These are phyloP conservation scores for Chaetoscypha palmicola DNA, from an alignment of 2,329 filamentous ascomycete genomes.

Conservation along the genomic window DNA sequence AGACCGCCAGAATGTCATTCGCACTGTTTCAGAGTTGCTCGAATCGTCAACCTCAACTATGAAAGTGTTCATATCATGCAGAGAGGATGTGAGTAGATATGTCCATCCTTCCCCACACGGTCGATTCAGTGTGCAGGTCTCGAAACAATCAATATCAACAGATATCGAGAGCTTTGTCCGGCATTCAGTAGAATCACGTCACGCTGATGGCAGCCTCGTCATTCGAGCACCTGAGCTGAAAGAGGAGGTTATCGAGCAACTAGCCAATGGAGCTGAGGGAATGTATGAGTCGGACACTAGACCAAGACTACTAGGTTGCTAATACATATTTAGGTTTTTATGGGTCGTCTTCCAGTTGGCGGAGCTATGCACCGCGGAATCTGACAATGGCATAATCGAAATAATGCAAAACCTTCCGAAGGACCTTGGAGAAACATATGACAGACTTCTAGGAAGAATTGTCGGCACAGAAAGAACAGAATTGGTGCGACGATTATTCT, in stretches of 20 bases:
- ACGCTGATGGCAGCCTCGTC: neutral
- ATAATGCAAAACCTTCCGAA: conserved; percentile 10
- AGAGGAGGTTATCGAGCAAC: neutral
- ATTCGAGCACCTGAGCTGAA: neutral
- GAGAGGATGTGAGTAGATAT: neutral
- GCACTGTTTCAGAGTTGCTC: neutral
- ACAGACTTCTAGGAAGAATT: conserved; percentile 11
- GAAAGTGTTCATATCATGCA: neutral
- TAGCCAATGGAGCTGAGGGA: neutral
- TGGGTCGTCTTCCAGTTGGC: conserved; percentile 16
- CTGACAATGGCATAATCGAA: conserved; percentile 8
- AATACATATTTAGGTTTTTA: conserved; percentile 13
- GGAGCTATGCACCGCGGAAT: conserved; percentile 11
- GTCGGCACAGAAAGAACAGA: conserved; percentile 4
- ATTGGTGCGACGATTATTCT: conserved; percentile 11
- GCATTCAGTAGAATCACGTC: neutral
- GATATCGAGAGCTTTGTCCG: neutral
- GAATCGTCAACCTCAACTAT: neutral
- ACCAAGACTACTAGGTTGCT: no score
- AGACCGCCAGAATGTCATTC: neutral
- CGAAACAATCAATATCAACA: neutral
- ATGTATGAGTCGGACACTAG: no score
- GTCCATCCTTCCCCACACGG: neutral
- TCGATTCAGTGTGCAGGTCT: neutral
- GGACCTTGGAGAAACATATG: conserved; percentile 13